Conservation (phyloP, 805 yeast genomes). For the Schwanniomyces occidentalis region DNA sequence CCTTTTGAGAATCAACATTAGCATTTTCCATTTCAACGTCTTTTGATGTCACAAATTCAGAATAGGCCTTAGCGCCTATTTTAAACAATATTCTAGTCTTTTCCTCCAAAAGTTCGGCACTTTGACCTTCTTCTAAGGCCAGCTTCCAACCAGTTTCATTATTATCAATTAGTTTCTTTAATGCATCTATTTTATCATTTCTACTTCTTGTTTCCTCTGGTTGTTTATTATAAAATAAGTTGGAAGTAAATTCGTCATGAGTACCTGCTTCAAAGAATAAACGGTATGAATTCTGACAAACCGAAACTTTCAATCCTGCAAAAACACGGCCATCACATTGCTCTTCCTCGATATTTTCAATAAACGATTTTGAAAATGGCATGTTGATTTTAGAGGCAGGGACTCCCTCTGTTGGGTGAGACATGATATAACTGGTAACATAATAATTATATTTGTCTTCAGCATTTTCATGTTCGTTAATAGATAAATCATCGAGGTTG, state of each 20-base stretch:
- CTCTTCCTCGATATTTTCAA: constrained; percentile 57
- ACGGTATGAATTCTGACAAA: constrained; percentile 76
- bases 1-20: constrained; percentile 9
- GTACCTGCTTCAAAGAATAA: constrained; percentile 79
- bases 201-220: constrained; percentile 21
- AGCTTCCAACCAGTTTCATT: constrained; percentile 55
- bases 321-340: constrained; percentile 61
- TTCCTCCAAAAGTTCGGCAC: constrained; percentile 27
- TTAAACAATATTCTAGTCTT: constrained; percentile 34
- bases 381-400: constrained; percentile 70
- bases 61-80: constrained; percentile 39
- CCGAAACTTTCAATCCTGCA: constrained; percentile 74
- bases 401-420: constrained; percentile 97
- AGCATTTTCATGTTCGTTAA: constrained; percentile 63
- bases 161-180: constrained; percentile 48
- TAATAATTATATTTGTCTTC: constrained; percentile 93
- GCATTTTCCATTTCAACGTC: constrained; percentile 7
- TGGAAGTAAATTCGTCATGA: constrained; percentile 74
- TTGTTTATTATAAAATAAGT: constrained; percentile 47
- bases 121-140: constrained; percentile 41
- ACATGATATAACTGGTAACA: constrained; percentile 87
- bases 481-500: constrained; percentile 84
- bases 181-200: constrained; percentile 31
- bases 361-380: constrained; percentile 70
- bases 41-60: constrained; percentile 13